Percentiles rank a stretch among this genome's conserved stretches.
phyloP scores from a whole-genome alignment of 106 monocot species.

The Xerophyta viscosa region DNA sequence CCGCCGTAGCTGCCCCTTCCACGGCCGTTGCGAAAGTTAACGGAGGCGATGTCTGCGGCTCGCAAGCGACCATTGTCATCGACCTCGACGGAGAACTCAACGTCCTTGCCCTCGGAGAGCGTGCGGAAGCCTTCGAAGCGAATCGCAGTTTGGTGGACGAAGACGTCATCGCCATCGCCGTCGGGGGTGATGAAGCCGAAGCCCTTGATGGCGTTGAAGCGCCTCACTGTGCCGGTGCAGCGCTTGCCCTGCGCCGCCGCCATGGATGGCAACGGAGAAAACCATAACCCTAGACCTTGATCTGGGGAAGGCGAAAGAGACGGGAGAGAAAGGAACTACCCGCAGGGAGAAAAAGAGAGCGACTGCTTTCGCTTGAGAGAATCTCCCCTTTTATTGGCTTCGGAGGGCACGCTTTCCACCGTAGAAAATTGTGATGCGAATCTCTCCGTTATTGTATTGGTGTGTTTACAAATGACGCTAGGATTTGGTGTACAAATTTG shows the following conservation, averaged over 20 bases:
- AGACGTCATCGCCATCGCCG: constrained; percentile 14
- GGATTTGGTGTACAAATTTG: too few species aligned
- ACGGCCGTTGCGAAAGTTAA: constrained; percentile 1
- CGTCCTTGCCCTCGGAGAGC: constrained; percentile 20
- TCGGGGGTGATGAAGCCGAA: constrained; percentile 34
- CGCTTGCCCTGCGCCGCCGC: constrained; percentile 12
- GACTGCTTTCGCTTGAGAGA: too few species aligned
- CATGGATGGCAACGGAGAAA: background rate
- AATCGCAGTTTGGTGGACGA: constrained; percentile 30
- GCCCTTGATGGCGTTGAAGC: constrained; percentile 24
- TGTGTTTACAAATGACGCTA: too few species aligned
- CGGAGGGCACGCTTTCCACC: too few species aligned
- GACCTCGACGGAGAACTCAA: constrained; percentile 28
- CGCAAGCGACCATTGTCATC: constrained; percentile 22
- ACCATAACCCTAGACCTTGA: constrained; percentile 4
- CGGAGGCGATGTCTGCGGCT: constrained; percentile 18
- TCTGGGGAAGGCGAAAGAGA: too few species aligned
- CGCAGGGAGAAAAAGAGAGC: too few species aligned
- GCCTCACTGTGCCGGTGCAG: constrained; percentile 14
- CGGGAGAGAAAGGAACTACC: too few species aligned
- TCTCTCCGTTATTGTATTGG: too few species aligned
- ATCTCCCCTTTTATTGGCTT: too few species aligned
- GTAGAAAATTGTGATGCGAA: too few species aligned
- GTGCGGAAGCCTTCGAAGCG: constrained; percentile 16
- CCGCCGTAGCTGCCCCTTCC: constrained; percentile 7